Conservation (phyloP, 1,284 basidiomycete species). For the Boletus holoroseus region DNA sequence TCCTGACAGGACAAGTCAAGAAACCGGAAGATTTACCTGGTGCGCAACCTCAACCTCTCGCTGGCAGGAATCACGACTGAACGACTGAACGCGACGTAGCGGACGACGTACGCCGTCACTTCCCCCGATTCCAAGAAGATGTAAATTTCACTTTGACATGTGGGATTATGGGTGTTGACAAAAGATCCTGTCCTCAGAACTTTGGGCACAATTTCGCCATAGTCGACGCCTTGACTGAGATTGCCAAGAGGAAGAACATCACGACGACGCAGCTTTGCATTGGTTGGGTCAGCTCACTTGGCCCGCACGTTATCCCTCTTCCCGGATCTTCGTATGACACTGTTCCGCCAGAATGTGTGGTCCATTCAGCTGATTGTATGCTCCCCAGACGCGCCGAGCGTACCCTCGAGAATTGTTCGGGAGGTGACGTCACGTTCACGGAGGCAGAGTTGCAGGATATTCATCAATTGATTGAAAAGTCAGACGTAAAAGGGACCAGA, state of each 20-base stretch:
- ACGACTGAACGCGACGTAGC: constrained; percentile 9
- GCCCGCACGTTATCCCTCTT: constrained; percentile 25
- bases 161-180: not conserved
- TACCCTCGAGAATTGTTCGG: constrained; percentile 26
- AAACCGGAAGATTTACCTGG: constrained; percentile 42
- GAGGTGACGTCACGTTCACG: constrained; percentile 20
- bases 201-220: constrained; percentile 51
- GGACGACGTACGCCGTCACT: constrained; percentile 22
- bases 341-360: not conserved
- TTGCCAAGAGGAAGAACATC: constrained; percentile 45
- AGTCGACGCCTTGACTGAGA: constrained; percentile 41
- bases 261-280: constrained; percentile 55
- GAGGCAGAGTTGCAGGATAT: constrained; percentile 23
- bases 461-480: constrained; percentile 9
- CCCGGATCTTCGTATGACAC: constrained; percentile 29
- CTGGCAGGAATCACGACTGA: not conserved
- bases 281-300: constrained; percentile 45
- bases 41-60: not conserved
- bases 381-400: constrained; percentile 14
- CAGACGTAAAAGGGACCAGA: constrained; percentile 19
- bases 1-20: constrained; percentile 50
- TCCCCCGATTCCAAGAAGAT: constrained; percentile 30
- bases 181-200: constrained; percentile 27
- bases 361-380: not conserved
- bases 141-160: constrained; percentile 12